Evolutionary conservation across 768 basidiomycete genomes (phyloP).

Genomic region (Tubosaeta brunneosetosa): DNA sequence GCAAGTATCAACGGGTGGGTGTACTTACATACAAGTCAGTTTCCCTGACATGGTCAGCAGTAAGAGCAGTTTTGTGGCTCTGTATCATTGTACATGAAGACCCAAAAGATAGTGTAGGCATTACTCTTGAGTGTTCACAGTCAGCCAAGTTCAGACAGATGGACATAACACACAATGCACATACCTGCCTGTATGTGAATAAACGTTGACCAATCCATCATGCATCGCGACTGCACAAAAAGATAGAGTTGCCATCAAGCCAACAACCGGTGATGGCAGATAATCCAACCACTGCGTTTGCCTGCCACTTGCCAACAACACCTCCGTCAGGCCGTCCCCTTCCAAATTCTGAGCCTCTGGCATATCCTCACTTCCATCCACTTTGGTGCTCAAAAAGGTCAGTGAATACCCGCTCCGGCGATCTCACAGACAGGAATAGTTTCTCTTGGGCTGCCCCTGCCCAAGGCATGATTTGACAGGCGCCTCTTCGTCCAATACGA

Average conservation of each 20-base stretch:
- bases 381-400: slow-evolving; percentile 51
- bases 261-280: slow-evolving; percentile 66
- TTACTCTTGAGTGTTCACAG: slow-evolving; percentile 46
- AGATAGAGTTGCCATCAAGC: slow-evolving; percentile 53
- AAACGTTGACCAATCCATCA: slow-evolving; percentile 79
- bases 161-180: neutral
- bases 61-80: slow-evolving; percentile 59
- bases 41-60: slow-evolving; percentile 69
- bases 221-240: slow-evolving; percentile 77
- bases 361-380: slow-evolving; percentile 64
- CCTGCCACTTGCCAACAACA: slow-evolving; percentile 59
- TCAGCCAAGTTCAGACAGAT: neutral
- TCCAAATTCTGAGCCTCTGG: slow-evolving; percentile 80
- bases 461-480: slow-evolving; percentile 50
- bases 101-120: slow-evolving; percentile 73
- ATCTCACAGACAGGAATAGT: slow-evolving; percentile 54
- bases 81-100: slow-evolving; percentile 67
- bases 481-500: slow-evolving; percentile 38
- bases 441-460: slow-evolving; percentile 59
- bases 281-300: slow-evolving; percentile 90
- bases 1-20: neutral
- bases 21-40: slow-evolving; percentile 68
- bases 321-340: slow-evolving; percentile 58
- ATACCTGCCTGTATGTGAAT: slow-evolving; percentile 79
- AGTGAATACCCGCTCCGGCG: slow-evolving; percentile 30